Evolutionary conservation across 2,329 filamentous ascomycete species (phyloP).

Genomic region (Botrytis fabae): DNA sequence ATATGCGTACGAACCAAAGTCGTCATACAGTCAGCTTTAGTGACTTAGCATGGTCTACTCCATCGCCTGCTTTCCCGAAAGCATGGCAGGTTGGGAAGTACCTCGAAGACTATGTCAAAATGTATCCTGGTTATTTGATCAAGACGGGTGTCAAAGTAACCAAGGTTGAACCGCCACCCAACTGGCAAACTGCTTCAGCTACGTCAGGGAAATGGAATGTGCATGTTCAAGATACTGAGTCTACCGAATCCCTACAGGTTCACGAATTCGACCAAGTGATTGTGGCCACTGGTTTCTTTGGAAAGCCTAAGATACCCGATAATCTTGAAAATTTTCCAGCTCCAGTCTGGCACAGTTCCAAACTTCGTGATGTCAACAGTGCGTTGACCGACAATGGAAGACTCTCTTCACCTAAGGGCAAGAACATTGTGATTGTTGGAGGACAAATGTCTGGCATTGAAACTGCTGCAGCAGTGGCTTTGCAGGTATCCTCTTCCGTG

Average conservation of each 20-base stretch:
- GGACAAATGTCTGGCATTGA: conserved; percentile 84
- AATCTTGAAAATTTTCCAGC: conserved; percentile 41
- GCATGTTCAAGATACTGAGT: conserved; percentile 18
- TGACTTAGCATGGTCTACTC: conserved; percentile 68
- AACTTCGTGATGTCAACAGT: conserved; percentile 56
- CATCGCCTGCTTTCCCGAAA: conserved; percentile 65
- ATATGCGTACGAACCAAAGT: conserved; percentile 74
- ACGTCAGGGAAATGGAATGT: conserved; percentile 31
- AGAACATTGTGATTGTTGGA: conserved; percentile 72
- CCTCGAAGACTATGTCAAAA: conserved; percentile 60
- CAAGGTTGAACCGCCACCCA: conserved; percentile 22
- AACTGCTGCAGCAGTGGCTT: conserved; percentile 69
- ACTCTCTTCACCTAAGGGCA: conserved; percentile 42
- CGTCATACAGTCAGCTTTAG: conserved; percentile 72
- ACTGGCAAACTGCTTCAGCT: conserved; percentile 3
- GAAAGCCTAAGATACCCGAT: conserved; percentile 56
- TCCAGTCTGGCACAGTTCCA: conserved; percentile 67
- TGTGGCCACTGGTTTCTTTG: conserved; percentile 76
- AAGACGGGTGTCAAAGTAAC: conserved; percentile 30
- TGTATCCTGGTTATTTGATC: conserved; percentile 47
- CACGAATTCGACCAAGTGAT: conserved; percentile 67
- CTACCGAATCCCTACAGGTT: background rate
- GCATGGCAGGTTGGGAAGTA: conserved; percentile 78
- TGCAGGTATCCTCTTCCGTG: conserved; percentile 65
- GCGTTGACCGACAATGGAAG: conserved; percentile 46